Evolutionary conservation across 495 filamentous ascomycete genomes (phyloP).

Genomic region (Pyronema domesticum): DNA sequence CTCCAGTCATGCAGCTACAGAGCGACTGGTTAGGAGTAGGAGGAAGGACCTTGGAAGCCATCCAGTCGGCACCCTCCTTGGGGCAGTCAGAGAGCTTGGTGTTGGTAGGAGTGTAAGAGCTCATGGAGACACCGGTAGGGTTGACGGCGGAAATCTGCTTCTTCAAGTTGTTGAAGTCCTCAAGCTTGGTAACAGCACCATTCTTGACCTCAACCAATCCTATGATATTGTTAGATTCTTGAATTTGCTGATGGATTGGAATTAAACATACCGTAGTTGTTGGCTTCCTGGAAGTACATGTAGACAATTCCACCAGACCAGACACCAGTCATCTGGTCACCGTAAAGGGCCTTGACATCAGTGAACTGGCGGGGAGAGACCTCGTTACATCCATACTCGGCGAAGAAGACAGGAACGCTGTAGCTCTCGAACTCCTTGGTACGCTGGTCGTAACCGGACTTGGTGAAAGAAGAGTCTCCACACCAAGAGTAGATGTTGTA

Average conservation of each 20-base stretch:
- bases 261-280: conserved; percentile 54
- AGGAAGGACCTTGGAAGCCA: conserved; percentile 51
- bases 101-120: conserved; percentile 62
- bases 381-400: conserved; percentile 91
- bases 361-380: conserved; percentile 59
- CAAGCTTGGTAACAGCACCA: conserved; percentile 29
- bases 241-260: not conserved
- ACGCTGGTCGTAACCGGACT: conserved; percentile 61
- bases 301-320: conserved; percentile 94
- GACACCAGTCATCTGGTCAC: conserved; percentile 58
- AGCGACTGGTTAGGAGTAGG: conserved; percentile 57
- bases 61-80: conserved; percentile 43
- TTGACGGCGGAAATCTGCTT: conserved; percentile 47
- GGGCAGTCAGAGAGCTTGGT: conserved; percentile 57
- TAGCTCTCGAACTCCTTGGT: conserved; percentile 72
- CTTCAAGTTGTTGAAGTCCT: conserved; percentile 60
- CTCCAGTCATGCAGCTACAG: conserved; percentile 65
- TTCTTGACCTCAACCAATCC: conserved; percentile 26
- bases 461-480: conserved; percentile 51
- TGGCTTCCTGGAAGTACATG: conserved; percentile 88
- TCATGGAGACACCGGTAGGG: conserved; percentile 47
- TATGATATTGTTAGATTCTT: conserved; percentile 7
- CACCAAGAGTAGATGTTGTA: conserved; percentile 99
- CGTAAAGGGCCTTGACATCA: conserved; percentile 73
- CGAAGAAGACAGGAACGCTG: conserved; percentile 87